Evolutionary conservation across 768 basidiomycete species (phyloP).

Genomic region (Mycena rebaudengoi): DNA sequence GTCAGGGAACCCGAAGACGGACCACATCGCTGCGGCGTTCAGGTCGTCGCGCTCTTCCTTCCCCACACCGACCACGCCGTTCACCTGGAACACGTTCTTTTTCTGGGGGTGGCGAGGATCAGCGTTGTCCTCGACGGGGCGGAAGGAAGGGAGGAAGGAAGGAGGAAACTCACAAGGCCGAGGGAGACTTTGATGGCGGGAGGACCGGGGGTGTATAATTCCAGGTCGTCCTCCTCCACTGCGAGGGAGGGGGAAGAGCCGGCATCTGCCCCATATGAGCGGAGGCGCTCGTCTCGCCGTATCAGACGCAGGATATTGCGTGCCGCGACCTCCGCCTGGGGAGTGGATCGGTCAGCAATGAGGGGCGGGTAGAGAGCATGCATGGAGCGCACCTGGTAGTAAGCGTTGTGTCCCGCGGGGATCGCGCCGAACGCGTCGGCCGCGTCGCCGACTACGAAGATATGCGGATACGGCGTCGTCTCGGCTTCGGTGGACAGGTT

Average conservation of each 20-base stretch:
- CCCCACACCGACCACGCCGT: conserved; percentile 52
- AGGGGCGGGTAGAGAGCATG: no score
- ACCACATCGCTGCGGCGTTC: conserved; percentile 57
- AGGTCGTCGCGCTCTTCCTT: conserved; percentile 57
- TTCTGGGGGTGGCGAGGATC: conserved; percentile 39
- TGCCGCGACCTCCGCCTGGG: conserved; percentile 60
- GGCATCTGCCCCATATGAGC: not conserved
- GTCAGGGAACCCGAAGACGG: conserved; percentile 48
- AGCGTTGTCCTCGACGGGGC: not conserved
- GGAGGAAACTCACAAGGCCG: conserved; percentile 53
- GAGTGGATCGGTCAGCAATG: no score
- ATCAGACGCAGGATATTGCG: conserved; percentile 62
- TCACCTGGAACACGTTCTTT: conserved; percentile 55
- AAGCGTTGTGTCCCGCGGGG: conserved; percentile 66
- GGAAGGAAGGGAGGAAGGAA: not conserved
- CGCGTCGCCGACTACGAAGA: conserved; percentile 71
- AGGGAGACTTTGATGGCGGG: conserved; percentile 72
- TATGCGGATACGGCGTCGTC: conserved; percentile 53
- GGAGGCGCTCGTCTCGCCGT: conserved; percentile 22
- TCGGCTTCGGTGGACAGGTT: no score
- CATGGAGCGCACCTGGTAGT: no score
- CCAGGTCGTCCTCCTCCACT: conserved; percentile 40
- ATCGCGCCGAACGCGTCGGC: conserved; percentile 73
- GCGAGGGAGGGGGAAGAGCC: not conserved
- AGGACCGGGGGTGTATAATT: conserved; percentile 44